These are phyloP conservation scores for Penicillium sp. DNA, from an alignment of 2,329 filamentous ascomycete species.

Conservation along the genomic window DNA sequence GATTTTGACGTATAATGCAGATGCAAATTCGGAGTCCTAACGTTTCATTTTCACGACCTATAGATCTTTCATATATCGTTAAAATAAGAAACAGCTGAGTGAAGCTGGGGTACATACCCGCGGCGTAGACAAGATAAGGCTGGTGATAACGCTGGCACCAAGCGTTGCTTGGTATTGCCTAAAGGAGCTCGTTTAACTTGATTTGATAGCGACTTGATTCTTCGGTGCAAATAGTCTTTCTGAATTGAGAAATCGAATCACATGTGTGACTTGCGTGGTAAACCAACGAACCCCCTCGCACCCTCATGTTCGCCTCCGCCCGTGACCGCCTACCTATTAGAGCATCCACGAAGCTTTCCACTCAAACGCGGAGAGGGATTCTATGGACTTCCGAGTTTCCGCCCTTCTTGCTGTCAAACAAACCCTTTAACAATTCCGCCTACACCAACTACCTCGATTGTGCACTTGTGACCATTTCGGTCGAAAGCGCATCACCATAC, in stretches of 20 bases:
- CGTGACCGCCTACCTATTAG: constrained; percentile 21
- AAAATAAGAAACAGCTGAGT: not conserved
- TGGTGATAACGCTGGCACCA: not conserved
- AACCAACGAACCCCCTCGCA: not conserved
- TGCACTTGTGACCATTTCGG: not conserved
- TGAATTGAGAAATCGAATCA: not conserved
- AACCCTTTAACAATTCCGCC: not conserved
- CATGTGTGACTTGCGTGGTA: not conserved
- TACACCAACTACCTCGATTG: constrained; percentile 3
- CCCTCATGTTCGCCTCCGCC: constrained; percentile 4
- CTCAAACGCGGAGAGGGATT: constrained; percentile 17
- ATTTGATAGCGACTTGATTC: not conserved
- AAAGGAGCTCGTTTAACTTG: not conserved
- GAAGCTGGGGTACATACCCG: not conserved
- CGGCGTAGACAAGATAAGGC: not conserved
- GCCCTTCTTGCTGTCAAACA: constrained; percentile 9
- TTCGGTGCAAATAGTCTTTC: not conserved
- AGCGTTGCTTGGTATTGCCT: not conserved
- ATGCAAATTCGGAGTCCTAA: not conserved
- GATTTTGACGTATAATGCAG: not conserved
- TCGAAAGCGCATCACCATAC: constrained; percentile 12
- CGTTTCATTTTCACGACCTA: constrained; percentile 3
- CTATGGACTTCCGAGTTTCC: constrained; percentile 14
- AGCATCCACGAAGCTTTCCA: constrained; percentile 23
- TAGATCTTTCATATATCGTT: not conserved